These are phyloP conservation scores for Fusarium cicatricum DNA, from an alignment of 2,329 filamentous ascomycete genomes.

Conservation along the genomic window DNA sequence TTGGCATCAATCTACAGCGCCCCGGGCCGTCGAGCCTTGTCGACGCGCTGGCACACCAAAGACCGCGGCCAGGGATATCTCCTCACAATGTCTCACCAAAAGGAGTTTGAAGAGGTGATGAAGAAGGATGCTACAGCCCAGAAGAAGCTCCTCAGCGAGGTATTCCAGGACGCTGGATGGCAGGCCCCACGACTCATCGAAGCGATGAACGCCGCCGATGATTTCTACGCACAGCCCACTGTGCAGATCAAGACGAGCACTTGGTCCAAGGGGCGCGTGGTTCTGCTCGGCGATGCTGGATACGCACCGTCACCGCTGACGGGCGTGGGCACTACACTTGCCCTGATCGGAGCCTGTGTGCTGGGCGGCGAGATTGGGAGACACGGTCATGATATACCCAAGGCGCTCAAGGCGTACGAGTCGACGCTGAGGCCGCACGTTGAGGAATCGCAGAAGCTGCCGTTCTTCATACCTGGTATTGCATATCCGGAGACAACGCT, in stretches of 20 bases:
- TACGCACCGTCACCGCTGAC: conserved; percentile 56
- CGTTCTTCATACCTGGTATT: conserved; percentile 39
- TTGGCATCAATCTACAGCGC: conserved; percentile 23
- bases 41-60: conserved; percentile 26
- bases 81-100: conserved; percentile 43
- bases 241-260: conserved; percentile 52
- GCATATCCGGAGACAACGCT: conserved; percentile 41
- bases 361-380: conserved; percentile 57
- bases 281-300: conserved; percentile 59
- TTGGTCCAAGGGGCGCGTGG: conserved; percentile 50
- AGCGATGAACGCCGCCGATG: conserved; percentile 47
- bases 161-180: conserved; percentile 59
- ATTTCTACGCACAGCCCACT: conserved; percentile 55
- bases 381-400: conserved; percentile 33
- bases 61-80: conserved; percentile 40
- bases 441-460: conserved; percentile 48
- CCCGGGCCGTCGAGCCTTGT: conserved; percentile 14
- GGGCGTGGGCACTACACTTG: conserved; percentile 58
- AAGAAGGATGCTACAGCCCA: conserved; percentile 43
- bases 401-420: conserved; percentile 52
- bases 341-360: conserved; percentile 57
- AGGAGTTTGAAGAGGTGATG: conserved; percentile 36
- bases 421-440: conserved; percentile 51
- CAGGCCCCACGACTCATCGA: conserved; percentile 47
- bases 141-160: conserved; percentile 50